Conservation (phyloP, 805 yeast species). For the Grigorovia yakushimaensis region DNA sequence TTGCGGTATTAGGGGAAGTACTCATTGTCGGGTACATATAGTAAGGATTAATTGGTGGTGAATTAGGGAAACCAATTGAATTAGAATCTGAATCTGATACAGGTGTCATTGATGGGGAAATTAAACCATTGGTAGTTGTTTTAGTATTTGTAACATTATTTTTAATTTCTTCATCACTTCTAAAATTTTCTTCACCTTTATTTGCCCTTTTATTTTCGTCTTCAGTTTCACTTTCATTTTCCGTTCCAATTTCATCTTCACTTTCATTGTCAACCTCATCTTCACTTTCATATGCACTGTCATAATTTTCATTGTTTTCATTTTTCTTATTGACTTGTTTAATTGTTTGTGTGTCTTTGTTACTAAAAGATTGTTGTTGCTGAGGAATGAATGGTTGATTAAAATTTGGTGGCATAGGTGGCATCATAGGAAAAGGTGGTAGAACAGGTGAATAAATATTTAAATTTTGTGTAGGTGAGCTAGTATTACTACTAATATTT, state of each 20-base stretch:
- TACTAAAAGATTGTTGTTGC: not conserved
- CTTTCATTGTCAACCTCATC: not conserved
- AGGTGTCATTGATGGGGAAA: not conserved
- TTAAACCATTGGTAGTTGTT: not conserved
- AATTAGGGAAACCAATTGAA: not conserved
- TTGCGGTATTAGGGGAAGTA: not conserved
- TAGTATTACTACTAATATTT: not conserved
- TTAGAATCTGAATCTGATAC: not conserved
- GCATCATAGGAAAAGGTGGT: not conserved
- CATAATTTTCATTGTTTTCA: not conserved
- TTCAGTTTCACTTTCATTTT: not conserved
- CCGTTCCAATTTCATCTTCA: not conserved
- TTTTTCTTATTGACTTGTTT: not conserved
- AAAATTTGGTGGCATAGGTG: not conserved
- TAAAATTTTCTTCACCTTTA: no score
- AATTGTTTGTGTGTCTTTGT: not conserved
- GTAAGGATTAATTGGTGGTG: not conserved
- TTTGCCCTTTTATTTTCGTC: not conserved
- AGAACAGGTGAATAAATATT: not conserved
- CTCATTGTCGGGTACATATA: not conserved
- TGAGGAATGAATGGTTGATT: not conserved
- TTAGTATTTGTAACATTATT: not conserved
- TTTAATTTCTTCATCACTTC: no score
- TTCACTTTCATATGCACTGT: not conserved
- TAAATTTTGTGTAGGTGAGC: not conserved